These are phyloP conservation scores for Penicillium argentinense DNA, from an alignment of 495 filamentous ascomycete genomes.

Conservation along the genomic window DNA sequence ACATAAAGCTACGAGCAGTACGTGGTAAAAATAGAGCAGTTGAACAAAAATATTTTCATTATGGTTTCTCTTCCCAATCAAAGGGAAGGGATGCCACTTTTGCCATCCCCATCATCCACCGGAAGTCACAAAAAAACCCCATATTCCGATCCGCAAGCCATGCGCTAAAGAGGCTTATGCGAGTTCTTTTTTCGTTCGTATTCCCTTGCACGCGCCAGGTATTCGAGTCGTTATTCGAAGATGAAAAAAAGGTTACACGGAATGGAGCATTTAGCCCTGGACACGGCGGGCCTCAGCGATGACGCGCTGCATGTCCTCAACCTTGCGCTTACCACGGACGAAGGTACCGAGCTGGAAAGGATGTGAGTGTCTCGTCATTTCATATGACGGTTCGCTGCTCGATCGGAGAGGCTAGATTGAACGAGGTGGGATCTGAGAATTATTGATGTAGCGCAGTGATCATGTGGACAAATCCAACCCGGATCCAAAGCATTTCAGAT, in stretches of 20 bases:
- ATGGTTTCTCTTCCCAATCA: constrained; percentile 30
- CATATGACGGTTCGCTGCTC: not conserved
- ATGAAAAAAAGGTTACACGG: constrained; percentile 34
- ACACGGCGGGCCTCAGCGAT: constrained; percentile 91
- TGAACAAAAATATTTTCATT: constrained; percentile 34
- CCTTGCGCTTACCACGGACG: constrained; percentile 96
- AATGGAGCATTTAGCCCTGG: constrained; percentile 58
- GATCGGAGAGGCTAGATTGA: not conserved
- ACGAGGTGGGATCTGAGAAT: not conserved
- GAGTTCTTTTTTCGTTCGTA: constrained; percentile 23
- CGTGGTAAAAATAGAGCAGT: constrained; percentile 14
- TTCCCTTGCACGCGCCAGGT: constrained; percentile 25
- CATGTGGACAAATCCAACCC: not conserved
- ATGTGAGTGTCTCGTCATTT: constrained; percentile 16
- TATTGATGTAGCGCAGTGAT: not conserved
- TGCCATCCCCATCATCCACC: constrained; percentile 33
- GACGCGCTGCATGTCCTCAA: constrained; percentile 94
- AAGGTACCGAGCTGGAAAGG: constrained; percentile 82
- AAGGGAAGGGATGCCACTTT: constrained; percentile 30
- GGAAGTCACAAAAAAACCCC: constrained; percentile 28
- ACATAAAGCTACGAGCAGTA: not conserved
- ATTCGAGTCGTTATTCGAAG: constrained; percentile 33
- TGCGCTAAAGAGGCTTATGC: constrained; percentile 21
- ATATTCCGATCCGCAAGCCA: constrained; percentile 29
- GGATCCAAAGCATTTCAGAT: not conserved